A percentile compares a stretch with the other conserved stretches of the same genome.
phyloP scores from a whole-genome alignment of 371 early-diverging fungal genomes.

The Rhizopus delemar region DNA sequence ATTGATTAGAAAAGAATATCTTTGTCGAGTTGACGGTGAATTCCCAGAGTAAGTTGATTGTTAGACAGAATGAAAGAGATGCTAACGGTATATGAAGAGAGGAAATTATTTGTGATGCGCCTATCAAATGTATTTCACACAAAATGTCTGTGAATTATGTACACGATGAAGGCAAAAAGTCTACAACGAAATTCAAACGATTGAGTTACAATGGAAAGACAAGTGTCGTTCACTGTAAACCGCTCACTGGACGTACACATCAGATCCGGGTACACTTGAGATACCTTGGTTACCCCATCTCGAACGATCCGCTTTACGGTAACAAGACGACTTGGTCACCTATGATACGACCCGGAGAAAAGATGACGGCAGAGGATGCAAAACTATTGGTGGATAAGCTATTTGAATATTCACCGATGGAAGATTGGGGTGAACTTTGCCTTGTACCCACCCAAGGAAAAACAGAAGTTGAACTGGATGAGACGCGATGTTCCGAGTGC shows the following conservation, averaged over 20 bases:
- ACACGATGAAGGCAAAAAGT: slow-evolving; percentile 81
- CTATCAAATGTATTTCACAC: slow-evolving; percentile 79
- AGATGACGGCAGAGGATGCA: slow-evolving; percentile 28
- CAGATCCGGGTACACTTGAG: slow-evolving; percentile 99
- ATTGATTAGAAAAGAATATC: slow-evolving; percentile 80
- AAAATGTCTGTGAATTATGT: slow-evolving; percentile 88
- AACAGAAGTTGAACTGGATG: neutral
- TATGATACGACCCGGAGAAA: slow-evolving; percentile 24
- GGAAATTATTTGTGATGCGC: slow-evolving; percentile 72
- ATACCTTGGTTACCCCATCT: slow-evolving; percentile 94
- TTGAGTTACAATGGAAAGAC: slow-evolving; percentile 66
- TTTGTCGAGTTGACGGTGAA: slow-evolving; percentile 86
- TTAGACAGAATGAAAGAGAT: neutral
- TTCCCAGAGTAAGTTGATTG: slow-evolving; percentile 71
- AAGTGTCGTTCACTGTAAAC: slow-evolving; percentile 74
- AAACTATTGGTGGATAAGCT: slow-evolving; percentile 22
- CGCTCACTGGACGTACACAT: slow-evolving; percentile 97
- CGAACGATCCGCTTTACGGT: slow-evolving; percentile 93
- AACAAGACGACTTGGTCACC: slow-evolving; percentile 74
- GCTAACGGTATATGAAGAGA: slow-evolving; percentile 33
- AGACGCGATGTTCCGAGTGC: slow-evolving; percentile 56
- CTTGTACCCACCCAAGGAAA: neutral
- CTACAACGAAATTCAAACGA: slow-evolving; percentile 71
- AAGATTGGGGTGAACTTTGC: slow-evolving; percentile 24
- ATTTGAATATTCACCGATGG: slow-evolving; percentile 31